Evolutionary conservation across 2,329 filamentous ascomycete genomes (phyloP).

Genomic region (Sclerotinia minor): DNA sequence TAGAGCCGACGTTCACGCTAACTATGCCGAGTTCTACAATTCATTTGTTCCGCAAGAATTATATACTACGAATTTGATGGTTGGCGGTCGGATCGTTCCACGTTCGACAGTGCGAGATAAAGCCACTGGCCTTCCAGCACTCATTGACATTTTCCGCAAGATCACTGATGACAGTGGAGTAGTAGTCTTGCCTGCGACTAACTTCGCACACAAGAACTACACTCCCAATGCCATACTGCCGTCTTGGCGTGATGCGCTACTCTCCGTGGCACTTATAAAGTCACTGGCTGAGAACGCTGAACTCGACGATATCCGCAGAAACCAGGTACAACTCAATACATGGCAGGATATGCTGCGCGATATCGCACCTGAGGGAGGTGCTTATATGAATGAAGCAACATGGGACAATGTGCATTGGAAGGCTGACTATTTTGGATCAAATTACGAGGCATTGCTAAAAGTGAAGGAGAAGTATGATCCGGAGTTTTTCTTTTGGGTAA

Average conservation of each 20-base stretch:
- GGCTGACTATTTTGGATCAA: background rate
- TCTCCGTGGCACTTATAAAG: background rate
- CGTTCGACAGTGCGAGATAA: background rate
- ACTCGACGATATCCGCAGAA: background rate
- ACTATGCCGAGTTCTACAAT: background rate
- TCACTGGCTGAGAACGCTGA: background rate
- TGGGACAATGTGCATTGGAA: background rate
- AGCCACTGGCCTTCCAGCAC: background rate
- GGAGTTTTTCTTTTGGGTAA: background rate
- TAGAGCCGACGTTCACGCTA: background rate
- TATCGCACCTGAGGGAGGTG: background rate
- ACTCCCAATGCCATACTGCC: background rate
- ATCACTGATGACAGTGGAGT: background rate
- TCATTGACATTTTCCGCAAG: background rate
- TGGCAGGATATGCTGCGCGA: background rate
- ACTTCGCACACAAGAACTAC: background rate
- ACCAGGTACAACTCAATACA: background rate
- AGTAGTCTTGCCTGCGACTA: background rate
- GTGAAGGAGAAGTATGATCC: conserved; percentile 1
- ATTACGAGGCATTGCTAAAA: background rate
- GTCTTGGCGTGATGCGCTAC: background rate
- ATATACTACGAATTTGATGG: background rate
- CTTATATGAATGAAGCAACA: conserved; percentile 8
- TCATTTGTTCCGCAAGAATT: background rate
- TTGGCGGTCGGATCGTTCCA: background rate